Percentiles rank a stretch among this genome's conserved stretches.
Evolutionary conservation across 2,329 filamentous ascomycete genomes (phyloP).

Genomic region (Epichloe aotearoae): DNA sequence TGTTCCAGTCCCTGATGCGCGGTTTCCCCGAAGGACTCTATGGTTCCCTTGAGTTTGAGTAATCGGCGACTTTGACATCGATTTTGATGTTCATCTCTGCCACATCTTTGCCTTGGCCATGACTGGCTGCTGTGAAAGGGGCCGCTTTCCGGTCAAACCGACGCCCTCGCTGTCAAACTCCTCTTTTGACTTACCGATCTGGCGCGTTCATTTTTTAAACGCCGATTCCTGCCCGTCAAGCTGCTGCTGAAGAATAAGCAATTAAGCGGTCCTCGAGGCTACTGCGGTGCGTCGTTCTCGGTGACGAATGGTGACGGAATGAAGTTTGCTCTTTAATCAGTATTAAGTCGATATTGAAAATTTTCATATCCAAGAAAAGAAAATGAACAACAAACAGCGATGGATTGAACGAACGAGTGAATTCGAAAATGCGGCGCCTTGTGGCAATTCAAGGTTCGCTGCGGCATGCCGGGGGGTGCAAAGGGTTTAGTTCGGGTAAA

Average conservation of each 20-base stretch:
- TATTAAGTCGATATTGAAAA: not conserved
- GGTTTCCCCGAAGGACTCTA: not conserved
- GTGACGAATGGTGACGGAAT: not conserved
- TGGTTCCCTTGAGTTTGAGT: not conserved
- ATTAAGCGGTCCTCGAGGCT: not conserved
- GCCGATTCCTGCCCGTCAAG: not conserved
- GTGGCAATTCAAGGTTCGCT: not conserved
- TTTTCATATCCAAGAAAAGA: conserved; percentile 1
- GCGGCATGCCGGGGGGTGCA: conserved; percentile 1
- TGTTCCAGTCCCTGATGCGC: not conserved
- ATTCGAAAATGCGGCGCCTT: not conserved
- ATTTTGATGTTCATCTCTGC: not conserved
- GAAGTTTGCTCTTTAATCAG: no score
- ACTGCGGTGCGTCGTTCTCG: not conserved
- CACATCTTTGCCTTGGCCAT: not conserved
- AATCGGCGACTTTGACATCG: not conserved
- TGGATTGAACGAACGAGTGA: not conserved
- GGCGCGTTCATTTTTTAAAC: conserved; percentile 37
- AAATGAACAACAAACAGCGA: not conserved
- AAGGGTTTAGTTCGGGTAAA: conserved; percentile 20
- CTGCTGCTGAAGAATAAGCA: not conserved
- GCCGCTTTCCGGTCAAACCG: not conserved
- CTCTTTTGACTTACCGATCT: conserved; percentile 32
- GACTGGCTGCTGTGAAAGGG: not conserved
- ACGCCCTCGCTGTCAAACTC: not conserved